A percentile compares a stretch with the other conserved stretches of the same genome.
phyloP scores from a whole-genome alignment of 1,284 basidiomycete genomes.

The Pseudozyma flocculosa region DNA sequence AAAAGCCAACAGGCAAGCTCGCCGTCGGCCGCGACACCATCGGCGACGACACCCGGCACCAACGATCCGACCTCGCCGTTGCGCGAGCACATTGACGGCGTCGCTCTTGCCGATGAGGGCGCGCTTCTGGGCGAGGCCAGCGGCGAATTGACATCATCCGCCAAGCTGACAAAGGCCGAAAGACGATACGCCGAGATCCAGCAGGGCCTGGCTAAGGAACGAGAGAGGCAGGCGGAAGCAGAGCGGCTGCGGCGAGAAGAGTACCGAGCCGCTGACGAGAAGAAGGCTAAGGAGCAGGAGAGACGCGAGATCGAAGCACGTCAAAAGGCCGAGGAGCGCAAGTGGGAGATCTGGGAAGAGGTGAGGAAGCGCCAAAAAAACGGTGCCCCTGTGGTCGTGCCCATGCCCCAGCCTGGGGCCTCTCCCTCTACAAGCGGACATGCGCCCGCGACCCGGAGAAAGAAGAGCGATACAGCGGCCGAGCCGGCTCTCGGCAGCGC shows the following conservation, averaged over 20 bases:
- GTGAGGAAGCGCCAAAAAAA: slow-evolving; percentile 34
- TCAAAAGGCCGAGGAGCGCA: slow-evolving; percentile 28
- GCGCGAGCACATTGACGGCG: too few relatives aligned
- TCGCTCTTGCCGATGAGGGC: too few relatives aligned
- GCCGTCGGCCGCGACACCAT: background rate
- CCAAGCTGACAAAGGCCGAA: slow-evolving; percentile 17
- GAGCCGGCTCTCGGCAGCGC: too few relatives aligned
- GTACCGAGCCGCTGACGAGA: slow-evolving; percentile 6
- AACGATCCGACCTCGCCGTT: too few relatives aligned
- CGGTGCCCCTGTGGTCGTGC: background rate
- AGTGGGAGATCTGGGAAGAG: slow-evolving; percentile 48
- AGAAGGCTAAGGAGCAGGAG: slow-evolving; percentile 28
- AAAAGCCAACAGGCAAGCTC: too few relatives aligned
- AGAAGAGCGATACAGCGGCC: too few relatives aligned
- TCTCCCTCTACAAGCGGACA: too few relatives aligned
- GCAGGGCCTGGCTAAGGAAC: slow-evolving; percentile 27
- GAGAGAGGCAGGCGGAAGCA: slow-evolving; percentile 34
- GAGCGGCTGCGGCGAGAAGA: slow-evolving; percentile 22
- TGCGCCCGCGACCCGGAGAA: too few relatives aligned
- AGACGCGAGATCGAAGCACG: slow-evolving; percentile 33
- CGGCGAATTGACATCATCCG: too few relatives aligned
- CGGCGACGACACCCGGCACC: background rate
- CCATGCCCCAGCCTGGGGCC: slow-evolving; percentile 1
- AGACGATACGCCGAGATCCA: slow-evolving; percentile 37
- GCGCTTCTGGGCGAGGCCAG: too few relatives aligned